A percentile compares a stretch with the other conserved stretches of the same genome.
Evolutionary conservation across 371 early-diverging fungal species (phyloP).

Genomic region (Circinella minor): DNA sequence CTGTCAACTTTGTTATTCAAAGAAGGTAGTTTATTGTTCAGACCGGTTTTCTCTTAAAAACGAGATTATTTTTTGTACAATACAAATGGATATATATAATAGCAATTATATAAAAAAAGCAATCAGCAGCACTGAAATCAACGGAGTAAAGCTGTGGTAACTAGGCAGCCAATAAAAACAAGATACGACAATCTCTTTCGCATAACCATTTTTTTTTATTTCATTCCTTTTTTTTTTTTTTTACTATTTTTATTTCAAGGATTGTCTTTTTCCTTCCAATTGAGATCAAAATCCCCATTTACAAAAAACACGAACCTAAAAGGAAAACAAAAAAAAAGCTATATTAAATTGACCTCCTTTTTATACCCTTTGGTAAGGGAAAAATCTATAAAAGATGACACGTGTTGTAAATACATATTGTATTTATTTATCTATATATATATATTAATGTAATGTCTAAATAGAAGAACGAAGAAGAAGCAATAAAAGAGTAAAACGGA

Average conservation of each 20-base stretch:
- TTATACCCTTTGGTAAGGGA: slow-evolving; percentile 3
- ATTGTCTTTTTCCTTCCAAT: neutral
- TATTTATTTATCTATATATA: neutral
- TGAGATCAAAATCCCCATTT: neutral
- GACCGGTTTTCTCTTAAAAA: no score
- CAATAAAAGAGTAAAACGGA: neutral
- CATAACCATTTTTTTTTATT: neutral
- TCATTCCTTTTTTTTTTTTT: slow-evolving; percentile 10
- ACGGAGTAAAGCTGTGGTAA: no score
- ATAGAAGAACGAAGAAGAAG: neutral
- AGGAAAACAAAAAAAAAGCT: neutral
- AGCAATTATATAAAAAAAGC: no score
- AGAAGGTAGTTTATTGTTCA: no score
- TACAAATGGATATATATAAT: no score
- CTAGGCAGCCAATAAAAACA: neutral
- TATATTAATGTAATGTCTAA: neutral
- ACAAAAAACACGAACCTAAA: neutral
- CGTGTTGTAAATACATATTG: neutral
- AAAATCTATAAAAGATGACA: neutral
- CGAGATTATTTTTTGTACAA: no score
- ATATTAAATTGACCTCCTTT: slow-evolving; percentile 26
- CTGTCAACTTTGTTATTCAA: no score
- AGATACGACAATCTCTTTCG: neutral
- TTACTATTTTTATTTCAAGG: neutral
- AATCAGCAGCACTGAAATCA: no score